Base-by-base conservation (phyloP, 345 rosid genomes). In the Aegle marmelos region DNA sequence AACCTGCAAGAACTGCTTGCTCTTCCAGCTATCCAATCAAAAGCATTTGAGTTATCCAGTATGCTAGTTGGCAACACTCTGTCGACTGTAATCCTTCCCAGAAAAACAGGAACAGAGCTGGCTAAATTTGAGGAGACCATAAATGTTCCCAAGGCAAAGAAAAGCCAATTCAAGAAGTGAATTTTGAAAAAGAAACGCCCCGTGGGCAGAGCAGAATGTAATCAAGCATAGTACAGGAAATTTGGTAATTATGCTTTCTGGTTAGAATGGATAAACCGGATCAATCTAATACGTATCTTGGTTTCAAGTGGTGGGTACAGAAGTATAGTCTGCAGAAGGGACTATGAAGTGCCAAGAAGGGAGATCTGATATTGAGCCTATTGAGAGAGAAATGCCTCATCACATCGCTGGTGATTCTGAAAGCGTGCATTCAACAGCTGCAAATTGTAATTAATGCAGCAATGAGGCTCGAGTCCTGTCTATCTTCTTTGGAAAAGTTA, bases 1-100 rank as follows among this genome's bases (percentile, higher is more conserved):
- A 93, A 80, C 95, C 97, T 76, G 98, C 98, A 64, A 90, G 97
- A 86, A 90, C 93, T 16, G 97, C 98, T 62, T 16, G 95, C 99
- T 62, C 86, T 94, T 67, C 74, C 91, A 82, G 95, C 97, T 13
- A 91, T 96, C 57, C 89, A 82, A 63, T 78, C 85, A 7, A 84
- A 85, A 70, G 67, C 79, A 57, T 77, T 90, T n/a, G 88, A 80
- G 36, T 72, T 82, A 39, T 85, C 81, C 57, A 67, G 78, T 60
- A 67, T 75, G 11, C 13, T 63, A 41, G 63, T 36, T 76, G 86
- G 66, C n/a, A 81, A 83, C 78, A 70, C 88, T 86, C 39, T 36
- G 70, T 83, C 92, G 34, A 92, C 95, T 0, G 95, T 94, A 22
- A 68, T 94, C 81, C 99, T 98, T 30, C 79, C 79, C 79, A 90